Evolutionary conservation across 352 stramenopile species (phyloP).

Genomic region (Phytophthora ramorum): DNA sequence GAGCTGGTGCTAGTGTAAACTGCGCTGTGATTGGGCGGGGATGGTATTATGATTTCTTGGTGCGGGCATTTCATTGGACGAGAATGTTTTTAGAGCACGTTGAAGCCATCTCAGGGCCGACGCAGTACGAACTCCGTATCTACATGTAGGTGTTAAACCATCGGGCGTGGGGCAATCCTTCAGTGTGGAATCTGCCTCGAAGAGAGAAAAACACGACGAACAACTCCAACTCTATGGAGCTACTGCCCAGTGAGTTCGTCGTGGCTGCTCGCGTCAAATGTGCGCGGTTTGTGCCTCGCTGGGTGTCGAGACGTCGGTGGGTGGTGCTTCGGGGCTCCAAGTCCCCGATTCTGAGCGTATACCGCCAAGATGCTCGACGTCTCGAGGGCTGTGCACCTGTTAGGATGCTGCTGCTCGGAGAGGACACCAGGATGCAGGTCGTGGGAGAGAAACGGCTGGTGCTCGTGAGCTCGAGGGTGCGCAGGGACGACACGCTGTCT

Average conservation of each 20-base stretch:
- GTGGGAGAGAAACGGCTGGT: slow-evolving; percentile 58
- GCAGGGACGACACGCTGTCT: slow-evolving; percentile 59
- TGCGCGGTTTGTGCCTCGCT: slow-evolving; percentile 58
- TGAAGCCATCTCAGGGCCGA: slow-evolving; percentile 16
- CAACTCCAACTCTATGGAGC: slow-evolving; percentile 16
- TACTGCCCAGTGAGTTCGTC: slow-evolving; percentile 64
- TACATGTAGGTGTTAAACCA: slow-evolving; percentile 3
- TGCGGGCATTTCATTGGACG: slow-evolving; percentile 1
- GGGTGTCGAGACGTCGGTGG: slow-evolving; percentile 61
- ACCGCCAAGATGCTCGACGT: slow-evolving; percentile 43
- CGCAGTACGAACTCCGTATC: no score
- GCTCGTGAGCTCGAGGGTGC: slow-evolving; percentile 58
- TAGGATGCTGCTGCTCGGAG: slow-evolving; percentile 60
- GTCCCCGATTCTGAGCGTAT: slow-evolving; percentile 60
- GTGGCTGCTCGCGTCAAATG: slow-evolving; percentile 53
- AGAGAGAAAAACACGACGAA: neutral
- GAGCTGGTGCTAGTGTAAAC: neutral
- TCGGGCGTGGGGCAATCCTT: slow-evolving; percentile 7
- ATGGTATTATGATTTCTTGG: slow-evolving; percentile 14
- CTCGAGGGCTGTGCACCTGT: slow-evolving; percentile 35
- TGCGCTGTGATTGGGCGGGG: slow-evolving; percentile 7
- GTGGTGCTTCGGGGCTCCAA: slow-evolving; percentile 71
- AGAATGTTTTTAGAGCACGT: slow-evolving; percentile 21
- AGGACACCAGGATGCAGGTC: slow-evolving; percentile 50
- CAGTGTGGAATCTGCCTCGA: slow-evolving; percentile 16